Conservation (phyloP, 2,329 filamentous ascomycete genomes). For the Xylariomycetidae sp. region DNA sequence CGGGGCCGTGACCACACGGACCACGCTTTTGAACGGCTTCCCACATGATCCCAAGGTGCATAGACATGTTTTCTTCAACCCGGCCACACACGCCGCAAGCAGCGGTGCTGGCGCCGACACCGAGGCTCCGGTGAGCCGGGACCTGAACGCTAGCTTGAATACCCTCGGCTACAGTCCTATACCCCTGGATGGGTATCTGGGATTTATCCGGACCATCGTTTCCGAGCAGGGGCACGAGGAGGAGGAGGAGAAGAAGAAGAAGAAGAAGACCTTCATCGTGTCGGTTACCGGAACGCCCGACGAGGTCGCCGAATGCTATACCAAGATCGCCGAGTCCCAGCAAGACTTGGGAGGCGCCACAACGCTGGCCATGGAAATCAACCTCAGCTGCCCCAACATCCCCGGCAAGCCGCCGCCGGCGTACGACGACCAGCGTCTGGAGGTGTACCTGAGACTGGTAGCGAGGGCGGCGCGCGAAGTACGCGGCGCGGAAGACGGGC, state of each 20-base stretch:
- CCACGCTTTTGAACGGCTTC: constrained; percentile 60
- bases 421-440: constrained; percentile 49
- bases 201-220: constrained; percentile 31
- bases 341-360: constrained; percentile 27
- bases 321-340: constrained; percentile 36
- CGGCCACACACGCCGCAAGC: constrained; percentile 26
- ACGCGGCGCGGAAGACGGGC: constrained; percentile 1
- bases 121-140: constrained; percentile 9
- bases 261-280: constrained; percentile 59
- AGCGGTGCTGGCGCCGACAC: background rate
- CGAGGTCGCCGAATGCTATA: constrained; percentile 53
- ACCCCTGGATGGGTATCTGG: constrained; percentile 52
- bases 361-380: constrained; percentile 65
- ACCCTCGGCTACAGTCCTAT: constrained; percentile 69
- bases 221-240: background rate
- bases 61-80: constrained; percentile 61
- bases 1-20: constrained; percentile 70
- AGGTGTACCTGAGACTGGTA: constrained; percentile 43
- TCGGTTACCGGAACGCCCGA: constrained; percentile 61
- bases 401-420: constrained; percentile 62
- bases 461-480: constrained; percentile 30
- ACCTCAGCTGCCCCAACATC: constrained; percentile 76
- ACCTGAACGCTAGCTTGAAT: constrained; percentile 51
- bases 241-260: constrained; percentile 4
- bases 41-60: constrained; percentile 53